Evolutionary conservation across 305 asterid genomes (phyloP), one percentile per base, ranked within the genome.

Genomic region (Caryopteris hybrid): DNA sequence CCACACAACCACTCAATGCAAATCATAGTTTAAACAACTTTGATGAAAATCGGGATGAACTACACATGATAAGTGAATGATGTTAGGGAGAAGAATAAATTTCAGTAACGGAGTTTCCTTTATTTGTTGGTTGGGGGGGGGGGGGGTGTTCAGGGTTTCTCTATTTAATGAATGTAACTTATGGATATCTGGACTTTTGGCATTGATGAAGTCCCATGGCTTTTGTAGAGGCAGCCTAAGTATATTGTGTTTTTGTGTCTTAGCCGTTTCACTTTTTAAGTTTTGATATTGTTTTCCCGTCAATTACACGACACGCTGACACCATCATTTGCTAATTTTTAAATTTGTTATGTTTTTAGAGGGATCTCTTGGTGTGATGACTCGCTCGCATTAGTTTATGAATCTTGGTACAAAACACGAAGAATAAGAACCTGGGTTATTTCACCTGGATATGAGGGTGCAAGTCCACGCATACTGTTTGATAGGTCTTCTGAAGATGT

Each of bases 401-500:
- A 91, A 80, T 95, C 99, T 58, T 95, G 99, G 99, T 91, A 86
- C 59, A 89, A 80, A 72, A 91, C 99, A 62, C 86, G 98, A 76
- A 88, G 63, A 80, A 56, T 83, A 76, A 74, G 88, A 64, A 86
- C 94, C 61, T 95, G 97, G 99, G 71, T 84, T 68, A 80, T 88
- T 78, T 87, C 97, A 64, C 97, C 99, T 14, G 96, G 84, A 66
- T 66, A 80, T 25, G 83, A 80, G 79, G 79, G 81, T 77, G 75
- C 75, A 56, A 80, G 70, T 76, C 94, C 96, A 7, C 87, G 84
- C 47, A 79, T 91, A 81, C 82, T 95, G 65, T 95, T 95, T 74
- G 99, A 95, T 85, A 76, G 99, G 83, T 95, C 99, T 70, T 95
- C 89, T 23, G 99, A 95, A 84, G 99, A 95, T 83, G 98, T 95